These are phyloP conservation scores for Liriodendron chinense DNA, from an alignment of 164 flowering plant species.

Conservation along the genomic window DNA sequence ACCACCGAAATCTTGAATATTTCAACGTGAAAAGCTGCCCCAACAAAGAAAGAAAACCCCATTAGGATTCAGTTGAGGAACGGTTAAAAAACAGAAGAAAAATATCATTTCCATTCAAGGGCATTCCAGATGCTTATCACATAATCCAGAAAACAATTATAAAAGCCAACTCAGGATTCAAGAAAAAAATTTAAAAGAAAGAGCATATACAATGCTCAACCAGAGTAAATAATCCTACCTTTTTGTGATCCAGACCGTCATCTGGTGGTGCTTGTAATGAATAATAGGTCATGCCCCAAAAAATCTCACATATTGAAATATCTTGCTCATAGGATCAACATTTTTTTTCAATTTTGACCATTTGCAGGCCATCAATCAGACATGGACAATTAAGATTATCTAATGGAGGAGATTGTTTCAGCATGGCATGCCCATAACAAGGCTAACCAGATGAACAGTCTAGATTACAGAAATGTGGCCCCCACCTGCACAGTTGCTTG, in stretches of 20 bases:
- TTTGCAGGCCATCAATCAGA: too few species aligned
- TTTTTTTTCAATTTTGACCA: background rate
- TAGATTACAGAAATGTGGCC: too few species aligned
- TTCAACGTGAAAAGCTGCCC: constrained; percentile 1
- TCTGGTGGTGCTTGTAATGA: background rate
- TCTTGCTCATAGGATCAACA: background rate
- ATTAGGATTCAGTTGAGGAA: background rate
- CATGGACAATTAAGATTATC: too few species aligned
- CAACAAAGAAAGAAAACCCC: background rate
- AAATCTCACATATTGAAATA: background rate
- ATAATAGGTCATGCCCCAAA: background rate
- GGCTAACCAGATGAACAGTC: too few species aligned
- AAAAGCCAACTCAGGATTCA: background rate
- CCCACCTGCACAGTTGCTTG: too few species aligned
- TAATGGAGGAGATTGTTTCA: too few species aligned
- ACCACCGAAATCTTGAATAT: constrained; percentile 25
- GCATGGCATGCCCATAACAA: too few species aligned
- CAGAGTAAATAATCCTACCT: background rate
- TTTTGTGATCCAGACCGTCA: background rate
- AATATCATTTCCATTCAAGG: background rate
- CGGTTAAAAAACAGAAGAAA: background rate
- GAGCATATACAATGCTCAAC: background rate
- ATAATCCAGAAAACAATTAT: background rate
- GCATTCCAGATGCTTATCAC: background rate
- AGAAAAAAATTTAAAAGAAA: background rate